phyloP scores from a whole-genome alignment of 129 eudicot species.

The Deinandra increscens region DNA sequence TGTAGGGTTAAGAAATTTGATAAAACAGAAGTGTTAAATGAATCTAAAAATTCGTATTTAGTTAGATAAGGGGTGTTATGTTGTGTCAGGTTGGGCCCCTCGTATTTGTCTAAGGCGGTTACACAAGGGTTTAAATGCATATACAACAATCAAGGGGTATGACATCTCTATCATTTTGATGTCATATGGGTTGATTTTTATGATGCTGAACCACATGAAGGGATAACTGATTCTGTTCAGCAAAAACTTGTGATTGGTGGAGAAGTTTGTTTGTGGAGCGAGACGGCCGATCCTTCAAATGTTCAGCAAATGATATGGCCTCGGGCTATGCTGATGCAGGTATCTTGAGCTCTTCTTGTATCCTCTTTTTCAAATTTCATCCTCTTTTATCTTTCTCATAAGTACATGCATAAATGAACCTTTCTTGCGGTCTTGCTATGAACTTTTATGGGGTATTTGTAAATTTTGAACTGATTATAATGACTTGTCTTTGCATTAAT shows the following conservation, averaged over 20 bases:
- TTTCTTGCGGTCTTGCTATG: too few species aligned
- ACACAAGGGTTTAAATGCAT: slow-evolving; percentile 84
- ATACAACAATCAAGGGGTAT: slow-evolving; percentile 84
- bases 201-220: slow-evolving; percentile 79
- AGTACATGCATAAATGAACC: too few species aligned
- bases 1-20: too few species aligned
- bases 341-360: slow-evolving; percentile 24
- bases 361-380: background rate
- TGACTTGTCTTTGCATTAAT: background rate
- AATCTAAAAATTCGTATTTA: background rate
- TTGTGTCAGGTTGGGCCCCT: slow-evolving; percentile 60
- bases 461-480: too few species aligned
- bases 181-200: slow-evolving; percentile 73
- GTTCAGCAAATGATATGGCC: slow-evolving; percentile 95
- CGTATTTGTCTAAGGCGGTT: slow-evolving; percentile 88
- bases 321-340: slow-evolving; percentile 99
- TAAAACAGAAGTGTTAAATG: too few species aligned
- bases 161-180: slow-evolving; percentile 93
- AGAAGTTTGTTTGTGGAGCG: slow-evolving; percentile 98
- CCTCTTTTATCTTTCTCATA: too few species aligned
- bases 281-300: slow-evolving; percentile 83
- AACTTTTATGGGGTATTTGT: too few species aligned
- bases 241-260: slow-evolving; percentile 80
- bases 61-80: slow-evolving; percentile 39
- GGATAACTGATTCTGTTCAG: slow-evolving; percentile 53